These are phyloP conservation scores for Pythium chondricola DNA, from an alignment of 352 stramenopile species.

Conservation along the genomic window DNA sequence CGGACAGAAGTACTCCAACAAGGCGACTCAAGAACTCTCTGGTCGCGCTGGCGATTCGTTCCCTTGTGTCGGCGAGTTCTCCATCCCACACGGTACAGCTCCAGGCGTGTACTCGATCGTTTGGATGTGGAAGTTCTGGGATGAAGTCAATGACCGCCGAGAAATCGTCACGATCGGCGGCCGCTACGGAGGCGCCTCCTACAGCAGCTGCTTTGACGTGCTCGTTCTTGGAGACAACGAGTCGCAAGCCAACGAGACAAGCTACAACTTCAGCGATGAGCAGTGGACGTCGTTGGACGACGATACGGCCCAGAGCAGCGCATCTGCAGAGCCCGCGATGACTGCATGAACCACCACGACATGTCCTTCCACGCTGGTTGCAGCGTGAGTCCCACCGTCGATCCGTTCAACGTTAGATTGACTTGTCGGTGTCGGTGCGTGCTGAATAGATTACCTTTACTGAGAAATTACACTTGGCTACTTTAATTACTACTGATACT, in stretches of 20 bases:
- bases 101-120: conserved; percentile 49
- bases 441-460: conserved; percentile 23
- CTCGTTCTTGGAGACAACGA: no score
- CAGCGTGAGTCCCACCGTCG: no score
- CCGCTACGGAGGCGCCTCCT: conserved; percentile 43
- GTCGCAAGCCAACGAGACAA: no score
- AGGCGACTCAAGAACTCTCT: conserved; percentile 9
- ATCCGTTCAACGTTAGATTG: no score
- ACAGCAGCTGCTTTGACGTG: conserved; percentile 53
- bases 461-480: conserved; percentile 16
- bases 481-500: conserved; percentile 31
- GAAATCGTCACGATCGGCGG: conserved; percentile 36
- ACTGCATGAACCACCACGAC: no score
- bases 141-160: conserved; percentile 32
- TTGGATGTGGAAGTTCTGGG: conserved; percentile 61
- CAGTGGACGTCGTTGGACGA: not conserved
- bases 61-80: conserved; percentile 39
- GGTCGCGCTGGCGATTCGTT: conserved; percentile 37
- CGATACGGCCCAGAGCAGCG: not conserved
- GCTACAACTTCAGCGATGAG: no score
- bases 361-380: no score
- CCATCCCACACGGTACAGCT: conserved; percentile 26
- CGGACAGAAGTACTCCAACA: conserved; percentile 30
- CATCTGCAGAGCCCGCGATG: not conserved
- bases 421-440: no score